A percentile compares a stretch with the other conserved stretches of the same genome.
Evolutionary conservation across 2,329 filamentous ascomycete species (phyloP).

Genomic region (Pestalotiopsis sp.): DNA sequence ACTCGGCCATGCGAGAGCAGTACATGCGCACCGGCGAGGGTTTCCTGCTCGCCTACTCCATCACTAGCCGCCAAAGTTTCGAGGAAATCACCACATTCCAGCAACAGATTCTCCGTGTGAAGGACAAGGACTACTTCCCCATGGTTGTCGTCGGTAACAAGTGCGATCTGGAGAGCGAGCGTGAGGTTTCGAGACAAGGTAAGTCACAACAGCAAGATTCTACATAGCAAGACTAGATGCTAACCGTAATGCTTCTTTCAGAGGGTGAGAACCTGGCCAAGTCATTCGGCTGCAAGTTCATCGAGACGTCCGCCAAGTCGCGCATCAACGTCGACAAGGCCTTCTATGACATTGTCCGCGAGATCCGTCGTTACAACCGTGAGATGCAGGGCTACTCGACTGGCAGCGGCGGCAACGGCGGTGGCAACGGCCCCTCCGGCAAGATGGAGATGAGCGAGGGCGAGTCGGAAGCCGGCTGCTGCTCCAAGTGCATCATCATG

Average conservation of each 20-base stretch:
- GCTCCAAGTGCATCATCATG: constrained; percentile 86
- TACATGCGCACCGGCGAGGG: constrained; percentile 99
- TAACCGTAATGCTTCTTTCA: constrained; percentile 38
- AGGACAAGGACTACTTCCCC: constrained; percentile 99
- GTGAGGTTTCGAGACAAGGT: constrained; percentile 85
- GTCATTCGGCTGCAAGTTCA: constrained; percentile 95
- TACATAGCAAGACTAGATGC: neutral
- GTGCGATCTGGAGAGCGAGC: constrained; percentile 93
- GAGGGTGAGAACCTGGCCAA: constrained; percentile 88
- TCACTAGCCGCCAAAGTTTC: constrained; percentile 95
- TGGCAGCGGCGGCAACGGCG: constrained; percentile 66
- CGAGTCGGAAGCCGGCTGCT: constrained; percentile 75
- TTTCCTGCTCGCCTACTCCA: constrained; percentile 96
- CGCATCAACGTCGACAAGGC: constrained; percentile 98
- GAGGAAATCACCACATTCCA: constrained; percentile 99
- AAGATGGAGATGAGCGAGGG: constrained; percentile 81
- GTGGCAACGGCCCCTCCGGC: constrained; percentile 62
- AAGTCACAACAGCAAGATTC: neutral
- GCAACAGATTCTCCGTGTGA: constrained; percentile 96
- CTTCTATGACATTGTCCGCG: constrained; percentile 97
- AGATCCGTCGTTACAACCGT: constrained; percentile 97
- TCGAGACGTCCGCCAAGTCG: constrained; percentile 98
- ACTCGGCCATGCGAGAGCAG: constrained; percentile 98
- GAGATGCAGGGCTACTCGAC: constrained; percentile 90
- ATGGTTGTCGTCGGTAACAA: constrained; percentile 99